Evolutionary conservation across 73 alveolate genomes (phyloP).

Genomic region (Paramecium octaurelia): DNA sequence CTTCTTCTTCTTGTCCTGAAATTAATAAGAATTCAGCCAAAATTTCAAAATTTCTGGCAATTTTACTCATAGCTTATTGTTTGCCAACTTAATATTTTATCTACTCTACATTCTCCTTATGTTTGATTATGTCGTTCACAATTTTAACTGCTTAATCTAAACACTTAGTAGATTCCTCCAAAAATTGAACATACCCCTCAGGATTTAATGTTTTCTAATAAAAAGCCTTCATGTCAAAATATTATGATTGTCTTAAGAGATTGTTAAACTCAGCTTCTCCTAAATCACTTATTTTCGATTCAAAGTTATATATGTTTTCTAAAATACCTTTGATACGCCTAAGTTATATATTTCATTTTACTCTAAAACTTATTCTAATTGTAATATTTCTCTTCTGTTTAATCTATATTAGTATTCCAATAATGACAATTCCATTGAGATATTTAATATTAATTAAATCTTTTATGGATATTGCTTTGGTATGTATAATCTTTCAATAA

Average conservation of each 20-base stretch:
- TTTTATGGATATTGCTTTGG: constrained; percentile 11
- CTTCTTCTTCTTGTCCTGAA: constrained; percentile 1
- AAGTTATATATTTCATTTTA: neutral
- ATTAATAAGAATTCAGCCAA: neutral
- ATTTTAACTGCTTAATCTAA: neutral
- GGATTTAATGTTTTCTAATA: neutral
- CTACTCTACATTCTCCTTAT: neutral
- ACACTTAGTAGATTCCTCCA: neutral
- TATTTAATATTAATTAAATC: neutral
- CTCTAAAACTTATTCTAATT: neutral
- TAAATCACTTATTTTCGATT: neutral
- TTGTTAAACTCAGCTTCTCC: constrained; percentile 23
- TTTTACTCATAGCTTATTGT: neutral
- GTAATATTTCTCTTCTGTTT: neutral
- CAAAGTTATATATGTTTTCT: neutral
- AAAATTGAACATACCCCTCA: neutral
- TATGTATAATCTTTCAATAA: neutral
- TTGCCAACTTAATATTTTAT: neutral
- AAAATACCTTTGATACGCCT: neutral
- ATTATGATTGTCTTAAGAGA: neutral
- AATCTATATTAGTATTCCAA: neutral
- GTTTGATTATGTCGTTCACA: neutral
- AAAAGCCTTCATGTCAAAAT: neutral
- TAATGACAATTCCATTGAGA: neutral
- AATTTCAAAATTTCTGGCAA: constrained; percentile 6